Base-by-base conservation (phyloP, 2,329 filamentous ascomycete genomes). In the Talaromyces rugulosus region DNA sequence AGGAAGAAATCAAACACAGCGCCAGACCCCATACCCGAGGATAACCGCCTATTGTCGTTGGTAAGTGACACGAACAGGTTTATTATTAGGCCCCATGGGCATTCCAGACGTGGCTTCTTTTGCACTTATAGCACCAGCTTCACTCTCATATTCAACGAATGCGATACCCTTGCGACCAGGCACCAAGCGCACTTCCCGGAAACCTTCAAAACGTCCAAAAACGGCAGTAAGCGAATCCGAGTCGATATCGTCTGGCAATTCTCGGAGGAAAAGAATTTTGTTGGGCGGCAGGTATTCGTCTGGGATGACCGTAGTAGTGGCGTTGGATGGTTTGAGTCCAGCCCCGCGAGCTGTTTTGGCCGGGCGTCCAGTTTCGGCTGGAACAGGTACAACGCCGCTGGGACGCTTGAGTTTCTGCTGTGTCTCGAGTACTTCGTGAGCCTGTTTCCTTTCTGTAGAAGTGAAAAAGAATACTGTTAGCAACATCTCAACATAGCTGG, bases 201-300 rank as follows among this genome's bases (percentile, higher is more conserved):
- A 97, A 30, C 94, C 94, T 65, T 96, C 91, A 79, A 96, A 99
- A 56, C 90, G 88, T 57, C 87, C 87, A 78, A 98, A 99, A 65
- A 98, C 87, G 34, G 84, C 83, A 0, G 87, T 89, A 60, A 99
- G 85, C 28, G 83, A 85, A 66, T 96, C 92, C 70, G 91, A 87
- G 74, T 90, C 90, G 77, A 90, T 92, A 66, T 92, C 90, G 66
- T 94, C 91, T 8, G 95, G 93, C 40, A 99, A 79, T 70, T 98
- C 94, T 80, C 96, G 92, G 64, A 98, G 82, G 79, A 98, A 96
- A 40, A 99, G 85, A 67, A 92, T 96, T 81, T 96, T 97, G 85
- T 98, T 98, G 40, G 95, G 94, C 4, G 94, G 94, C 4, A 98
- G 85, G 76, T 96, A 98, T 78, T 99, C 95, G 84, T 98, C 95